Conservation (phyloP, 345 rosid species). For the Eucalyptus leucophloia region DNA sequence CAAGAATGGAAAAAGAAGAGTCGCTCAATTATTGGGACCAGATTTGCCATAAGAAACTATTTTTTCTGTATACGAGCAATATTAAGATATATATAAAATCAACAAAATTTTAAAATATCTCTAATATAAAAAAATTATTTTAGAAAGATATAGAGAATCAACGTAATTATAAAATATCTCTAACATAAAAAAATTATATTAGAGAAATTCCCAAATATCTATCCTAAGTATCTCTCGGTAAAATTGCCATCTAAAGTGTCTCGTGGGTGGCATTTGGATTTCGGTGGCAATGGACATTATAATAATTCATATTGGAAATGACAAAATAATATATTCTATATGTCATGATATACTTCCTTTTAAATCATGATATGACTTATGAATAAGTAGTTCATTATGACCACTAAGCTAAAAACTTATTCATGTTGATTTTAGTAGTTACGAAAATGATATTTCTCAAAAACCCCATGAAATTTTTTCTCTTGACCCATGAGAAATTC, state of each 20-base stretch:
- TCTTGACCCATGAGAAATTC: not conserved
- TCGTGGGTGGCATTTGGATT: not conserved
- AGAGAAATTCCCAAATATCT: not conserved
- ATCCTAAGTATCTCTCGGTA: not conserved
- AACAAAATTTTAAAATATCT: not conserved
- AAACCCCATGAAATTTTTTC: not conserved
- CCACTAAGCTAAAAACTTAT: not conserved
- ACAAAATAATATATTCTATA: rapidly evolving
- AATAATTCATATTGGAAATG: not conserved
- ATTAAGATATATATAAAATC: not conserved
- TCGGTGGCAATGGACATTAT: not conserved
- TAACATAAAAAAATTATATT: not conserved
- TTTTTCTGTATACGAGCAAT: not conserved
- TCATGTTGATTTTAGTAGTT: not conserved
- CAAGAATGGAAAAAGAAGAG: not conserved
- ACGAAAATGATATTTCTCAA: not conserved
- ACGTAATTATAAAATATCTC: not conserved
- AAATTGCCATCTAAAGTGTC: not conserved
- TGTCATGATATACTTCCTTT: not conserved
- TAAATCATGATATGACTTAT: not conserved
- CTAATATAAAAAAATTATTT: not conserved
- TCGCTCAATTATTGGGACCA: not conserved
- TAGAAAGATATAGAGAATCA: not conserved
- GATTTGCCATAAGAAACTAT: not conserved
- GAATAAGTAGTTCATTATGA: not conserved